Percentiles rank a stretch among this genome's conserved stretches.
Conservation (phyloP, 2,329 filamentous ascomycete species). For the Calycina herbarum region DNA sequence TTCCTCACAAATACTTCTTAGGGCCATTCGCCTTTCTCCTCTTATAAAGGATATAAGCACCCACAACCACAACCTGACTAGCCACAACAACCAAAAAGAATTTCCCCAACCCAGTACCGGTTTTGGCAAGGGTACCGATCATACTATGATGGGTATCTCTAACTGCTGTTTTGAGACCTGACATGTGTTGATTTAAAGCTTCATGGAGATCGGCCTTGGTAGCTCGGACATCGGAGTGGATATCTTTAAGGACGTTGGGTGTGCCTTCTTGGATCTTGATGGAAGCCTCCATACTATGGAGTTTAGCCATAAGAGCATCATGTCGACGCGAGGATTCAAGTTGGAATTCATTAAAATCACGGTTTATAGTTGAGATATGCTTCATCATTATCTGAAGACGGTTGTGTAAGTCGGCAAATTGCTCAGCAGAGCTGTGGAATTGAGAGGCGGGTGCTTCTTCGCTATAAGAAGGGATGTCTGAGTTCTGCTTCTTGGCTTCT, state of each 20-base stretch:
- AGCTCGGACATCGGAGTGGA: conserved; percentile 59
- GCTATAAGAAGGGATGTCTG: conserved; percentile 50
- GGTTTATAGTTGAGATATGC: conserved; percentile 63
- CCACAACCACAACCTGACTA: conserved; percentile 32
- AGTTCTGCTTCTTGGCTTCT: conserved; percentile 16
- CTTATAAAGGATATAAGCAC: conserved; percentile 36
- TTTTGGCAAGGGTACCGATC: conserved; percentile 15
- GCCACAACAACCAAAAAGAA: conserved; percentile 31
- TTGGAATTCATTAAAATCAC: conserved; percentile 52
- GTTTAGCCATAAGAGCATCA: conserved; percentile 19
- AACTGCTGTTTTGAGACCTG: conserved; percentile 28
- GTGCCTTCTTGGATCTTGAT: conserved; percentile 47
- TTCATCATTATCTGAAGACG: conserved; percentile 74
- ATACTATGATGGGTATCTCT: conserved; percentile 28
- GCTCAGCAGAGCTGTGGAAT: conserved; percentile 50
- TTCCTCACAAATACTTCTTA: conserved; percentile 38
- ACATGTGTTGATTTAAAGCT: conserved; percentile 28
- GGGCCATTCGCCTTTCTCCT: conserved; percentile 30
- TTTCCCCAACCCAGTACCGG: conserved; percentile 11
- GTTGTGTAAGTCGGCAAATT: conserved; percentile 84
- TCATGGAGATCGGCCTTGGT: conserved; percentile 52
- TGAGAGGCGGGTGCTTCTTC: conserved; percentile 40
- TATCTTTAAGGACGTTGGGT: conserved; percentile 47
- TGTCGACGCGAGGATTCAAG: conserved; percentile 7
- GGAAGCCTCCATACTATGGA: conserved; percentile 24